Evolutionary conservation across 495 filamentous ascomycete genomes (phyloP).

Genomic region (Hyaloscypha finlandica): DNA sequence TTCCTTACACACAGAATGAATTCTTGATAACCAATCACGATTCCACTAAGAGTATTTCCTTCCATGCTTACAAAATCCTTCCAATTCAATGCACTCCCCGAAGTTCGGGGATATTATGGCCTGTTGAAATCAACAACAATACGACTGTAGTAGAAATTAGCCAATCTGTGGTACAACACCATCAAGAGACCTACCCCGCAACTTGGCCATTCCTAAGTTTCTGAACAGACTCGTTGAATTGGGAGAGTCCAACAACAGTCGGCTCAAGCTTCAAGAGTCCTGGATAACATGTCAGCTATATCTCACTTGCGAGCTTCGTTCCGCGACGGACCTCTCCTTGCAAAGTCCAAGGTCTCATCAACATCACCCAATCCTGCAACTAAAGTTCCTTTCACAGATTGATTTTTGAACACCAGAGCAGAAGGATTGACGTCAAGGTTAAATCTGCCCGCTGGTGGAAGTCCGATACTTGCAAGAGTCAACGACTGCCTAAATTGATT

Average conservation of each 20-base stretch:
- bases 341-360: conserved; percentile 26
- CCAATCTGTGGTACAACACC: neutral
- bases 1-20: too few relatives aligned
- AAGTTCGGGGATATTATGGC: neutral
- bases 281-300: neutral
- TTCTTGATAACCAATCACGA: too few relatives aligned
- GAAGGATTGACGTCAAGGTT: conserved; percentile 18
- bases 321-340: conserved; percentile 1
- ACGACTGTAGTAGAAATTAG: conserved; percentile 5
- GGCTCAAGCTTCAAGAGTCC: conserved; percentile 16
- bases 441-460: conserved; percentile 14
- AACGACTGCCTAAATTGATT: neutral
- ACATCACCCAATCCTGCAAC: conserved; percentile 22
- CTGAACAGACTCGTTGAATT: conserved; percentile 19
- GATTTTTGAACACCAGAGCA: conserved; percentile 18
- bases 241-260: conserved; percentile 12
- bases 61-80: neutral
- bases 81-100: neutral
- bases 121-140: conserved; percentile 22
- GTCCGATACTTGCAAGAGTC: conserved; percentile 3
- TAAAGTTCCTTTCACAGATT: conserved; percentile 19
- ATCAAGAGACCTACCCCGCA: conserved; percentile 11
- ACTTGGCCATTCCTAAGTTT: conserved; percentile 23
- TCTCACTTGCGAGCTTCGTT: neutral
- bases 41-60: too few relatives aligned